These are phyloP conservation scores for Aspergillus brunneoviolaceus DNA, from an alignment of 2,329 filamentous ascomycete species.

Conservation along the genomic window DNA sequence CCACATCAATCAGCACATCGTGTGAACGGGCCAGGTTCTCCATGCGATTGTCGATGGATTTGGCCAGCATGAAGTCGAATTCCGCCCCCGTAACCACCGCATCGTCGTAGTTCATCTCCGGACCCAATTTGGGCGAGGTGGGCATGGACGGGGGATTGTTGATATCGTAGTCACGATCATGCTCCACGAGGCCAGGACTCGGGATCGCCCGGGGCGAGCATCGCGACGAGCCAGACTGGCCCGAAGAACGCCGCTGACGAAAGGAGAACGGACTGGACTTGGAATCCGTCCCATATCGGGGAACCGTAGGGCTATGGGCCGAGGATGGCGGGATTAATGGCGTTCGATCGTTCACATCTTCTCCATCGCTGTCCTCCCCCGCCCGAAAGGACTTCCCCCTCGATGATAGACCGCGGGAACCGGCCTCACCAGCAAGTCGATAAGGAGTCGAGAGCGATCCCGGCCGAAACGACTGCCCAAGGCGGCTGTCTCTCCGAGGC, in stretches of 20 bases:
- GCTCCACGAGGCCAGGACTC: conserved; percentile 22
- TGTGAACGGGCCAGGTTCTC: conserved; percentile 30
- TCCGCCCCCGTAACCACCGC: conserved; percentile 46
- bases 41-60: conserved; percentile 38
- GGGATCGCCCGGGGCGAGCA: conserved; percentile 29
- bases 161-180: conserved; percentile 55
- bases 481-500: conserved; percentile 57
- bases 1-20: conserved; percentile 49
- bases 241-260: conserved; percentile 28
- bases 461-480: conserved; percentile 41
- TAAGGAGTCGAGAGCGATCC: conserved; percentile 31
- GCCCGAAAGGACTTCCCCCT: conserved; percentile 27
- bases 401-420: conserved; percentile 34
- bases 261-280: conserved; percentile 26
- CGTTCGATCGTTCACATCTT: conserved; percentile 52
- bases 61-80: conserved; percentile 41
- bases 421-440: conserved; percentile 48
- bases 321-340: conserved; percentile 49
- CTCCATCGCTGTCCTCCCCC: conserved; percentile 31
- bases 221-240: conserved; percentile 29
- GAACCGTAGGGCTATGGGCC: conserved; percentile 34
- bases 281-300: conserved; percentile 36
- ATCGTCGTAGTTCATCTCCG: conserved; percentile 57
- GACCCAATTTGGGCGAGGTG: conserved; percentile 55
- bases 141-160: conserved; percentile 66